Evolutionary conservation across 768 basidiomycete genomes (phyloP), one percentile per base, ranked within the genome.

Genomic region (Cystofilobasidium ferigula): DNA sequence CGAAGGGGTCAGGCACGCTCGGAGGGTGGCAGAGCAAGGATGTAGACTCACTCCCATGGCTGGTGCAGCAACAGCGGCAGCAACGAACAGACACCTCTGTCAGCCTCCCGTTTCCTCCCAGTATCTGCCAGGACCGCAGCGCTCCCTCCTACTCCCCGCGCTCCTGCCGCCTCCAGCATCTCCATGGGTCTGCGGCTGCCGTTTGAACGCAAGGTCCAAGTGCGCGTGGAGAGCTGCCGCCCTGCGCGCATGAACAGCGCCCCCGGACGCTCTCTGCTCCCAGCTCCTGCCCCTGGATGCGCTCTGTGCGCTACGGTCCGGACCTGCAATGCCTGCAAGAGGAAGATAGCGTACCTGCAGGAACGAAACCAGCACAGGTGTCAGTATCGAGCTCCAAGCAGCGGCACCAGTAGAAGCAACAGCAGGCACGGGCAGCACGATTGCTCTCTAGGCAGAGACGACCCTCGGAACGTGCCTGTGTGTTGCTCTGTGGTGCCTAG

Each of bases 31-130:
- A 48, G 9, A 24, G 24, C 20, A 48, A 18, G 40, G 40, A 42
- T 14, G 14, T 3, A 48, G 34, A 62, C 61, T 47, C 61, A 62
- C 61, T 62, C 61, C 61, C 61, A 62, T 62, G 61, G 61, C 61
- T 62, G 34, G 5, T 22, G 3, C n/a, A 30, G 38, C 20, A 48
- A 53, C 13, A 36, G 34, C 47, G 18, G 5, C n/a, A 26, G 51
- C 8, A 24, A 40, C 22, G 40, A 42, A 14, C 14, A 18, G 7
- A 18, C 7, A 42, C 40, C 7, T 3, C 7, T 12, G 40, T 42
- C 40, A 42, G 40, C 40, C 3, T 6, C 40, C 20, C 4, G 40
- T n/a, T n/a, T n/a, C n/a, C n/a, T n/a, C n/a, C n/a, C n/a, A n/a
- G n/a, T n/a, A 42, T 3, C 10, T 3, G 40, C 7, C 10, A 42